These are phyloP conservation scores for Venturia carpophila DNA, from an alignment of 2,329 filamentous ascomycete species.

Conservation along the genomic window DNA sequence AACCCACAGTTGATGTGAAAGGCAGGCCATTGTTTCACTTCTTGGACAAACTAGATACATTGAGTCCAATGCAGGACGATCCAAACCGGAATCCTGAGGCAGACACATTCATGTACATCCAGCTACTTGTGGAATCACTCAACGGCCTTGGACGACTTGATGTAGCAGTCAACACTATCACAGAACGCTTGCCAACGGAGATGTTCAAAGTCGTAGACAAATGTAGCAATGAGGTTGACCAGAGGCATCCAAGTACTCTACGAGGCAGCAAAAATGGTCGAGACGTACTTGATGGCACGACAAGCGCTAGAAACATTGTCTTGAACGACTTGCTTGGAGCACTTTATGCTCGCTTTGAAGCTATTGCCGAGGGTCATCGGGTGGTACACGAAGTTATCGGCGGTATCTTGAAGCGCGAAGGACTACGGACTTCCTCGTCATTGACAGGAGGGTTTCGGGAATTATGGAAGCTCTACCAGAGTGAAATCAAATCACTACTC, in stretches of 20 bases:
- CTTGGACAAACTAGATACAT: slow-evolving; percentile 49
- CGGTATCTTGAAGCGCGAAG: slow-evolving; percentile 76
- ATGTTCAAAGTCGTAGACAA: slow-evolving; percentile 90
- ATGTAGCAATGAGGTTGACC: slow-evolving; percentile 88
- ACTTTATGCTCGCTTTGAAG: slow-evolving; percentile 92
- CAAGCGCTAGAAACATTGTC: slow-evolving; percentile 62
- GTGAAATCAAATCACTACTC: slow-evolving; percentile 87
- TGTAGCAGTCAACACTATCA: slow-evolving; percentile 78
- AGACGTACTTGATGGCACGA: slow-evolving; percentile 14
- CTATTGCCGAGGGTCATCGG: slow-evolving; percentile 90
- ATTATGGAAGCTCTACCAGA: slow-evolving; percentile 95
- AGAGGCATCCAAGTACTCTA: slow-evolving; percentile 79
- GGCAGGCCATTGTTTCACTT: slow-evolving; percentile 50
- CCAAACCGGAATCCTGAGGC: slow-evolving; percentile 88
- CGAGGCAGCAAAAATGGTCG: slow-evolving; percentile 45
- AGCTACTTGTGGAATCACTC: slow-evolving; percentile 76
- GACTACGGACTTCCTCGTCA: slow-evolving; percentile 51
- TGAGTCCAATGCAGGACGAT: slow-evolving; percentile 64
- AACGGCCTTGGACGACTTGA: slow-evolving; percentile 85
- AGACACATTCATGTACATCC: slow-evolving; percentile 90
- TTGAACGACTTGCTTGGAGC: slow-evolving; percentile 89
- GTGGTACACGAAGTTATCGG: slow-evolving; percentile 88
- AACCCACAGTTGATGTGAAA: slow-evolving; percentile 35
- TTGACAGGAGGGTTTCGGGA: slow-evolving; percentile 89
- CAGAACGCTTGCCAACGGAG: slow-evolving; percentile 88